phyloP scores from a whole-genome alignment of 2,329 filamentous ascomycete species.

The Fusarium penzigii region DNA sequence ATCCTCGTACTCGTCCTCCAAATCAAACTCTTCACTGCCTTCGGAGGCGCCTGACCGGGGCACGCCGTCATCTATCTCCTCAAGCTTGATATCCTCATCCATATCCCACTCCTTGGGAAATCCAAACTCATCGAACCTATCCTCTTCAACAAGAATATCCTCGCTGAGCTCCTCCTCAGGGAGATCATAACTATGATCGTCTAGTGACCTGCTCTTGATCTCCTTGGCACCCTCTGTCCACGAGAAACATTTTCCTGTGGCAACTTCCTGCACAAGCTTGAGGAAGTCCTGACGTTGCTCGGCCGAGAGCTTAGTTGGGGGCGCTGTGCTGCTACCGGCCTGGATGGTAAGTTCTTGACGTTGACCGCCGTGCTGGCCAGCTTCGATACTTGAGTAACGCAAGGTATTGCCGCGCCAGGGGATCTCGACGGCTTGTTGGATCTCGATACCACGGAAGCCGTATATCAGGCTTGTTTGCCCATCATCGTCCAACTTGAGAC shows the following conservation, averaged over 20 bases:
- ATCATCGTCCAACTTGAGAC: neutral
- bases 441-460: constrained; percentile 53
- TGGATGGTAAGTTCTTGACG: constrained; percentile 51
- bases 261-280: constrained; percentile 32
- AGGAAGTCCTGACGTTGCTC: constrained; percentile 24
- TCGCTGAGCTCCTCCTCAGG: constrained; percentile 26
- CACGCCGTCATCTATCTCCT: neutral
- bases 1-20: neutral
- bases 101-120: constrained; percentile 9
- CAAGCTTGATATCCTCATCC: neutral
- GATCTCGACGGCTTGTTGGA: constrained; percentile 48
- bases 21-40: too few species aligned
- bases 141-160: constrained; percentile 22
- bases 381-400: constrained; percentile 54
- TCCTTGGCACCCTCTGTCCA: constrained; percentile 36
- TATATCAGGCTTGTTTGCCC: constrained; percentile 23
- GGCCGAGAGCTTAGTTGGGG: neutral
- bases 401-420: constrained; percentile 47
- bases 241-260: constrained; percentile 34
- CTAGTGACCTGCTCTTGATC: constrained; percentile 27
- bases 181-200: constrained; percentile 30
- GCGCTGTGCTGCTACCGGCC: constrained; percentile 2
- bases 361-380: constrained; percentile 51
- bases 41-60: too few species aligned
- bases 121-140: constrained; percentile 14